phyloP scores from a whole-genome alignment of 73 alveolate species.

The Paramecium tetraurelia region DNA sequence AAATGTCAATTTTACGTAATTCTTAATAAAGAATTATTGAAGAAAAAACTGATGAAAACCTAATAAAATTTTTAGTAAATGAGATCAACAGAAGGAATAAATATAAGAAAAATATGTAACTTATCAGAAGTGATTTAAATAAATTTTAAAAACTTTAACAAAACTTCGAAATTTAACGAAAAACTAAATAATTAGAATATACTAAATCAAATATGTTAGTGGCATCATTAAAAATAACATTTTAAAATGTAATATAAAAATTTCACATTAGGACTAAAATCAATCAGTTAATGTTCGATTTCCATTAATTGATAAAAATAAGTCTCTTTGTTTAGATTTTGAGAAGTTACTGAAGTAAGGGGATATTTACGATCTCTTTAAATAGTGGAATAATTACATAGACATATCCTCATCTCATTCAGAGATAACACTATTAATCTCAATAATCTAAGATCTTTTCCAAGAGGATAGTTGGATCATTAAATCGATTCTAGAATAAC shows the following conservation, averaged over 20 bases:
- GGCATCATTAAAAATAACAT: background rate
- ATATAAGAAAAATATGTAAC: background rate
- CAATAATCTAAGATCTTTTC: background rate
- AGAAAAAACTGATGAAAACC: constrained; percentile 8
- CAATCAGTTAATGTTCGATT: background rate
- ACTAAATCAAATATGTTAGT: background rate
- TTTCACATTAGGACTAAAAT: background rate
- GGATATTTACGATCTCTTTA: background rate
- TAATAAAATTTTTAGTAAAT: background rate
- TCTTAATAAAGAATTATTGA: constrained; percentile 11
- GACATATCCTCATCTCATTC: background rate
- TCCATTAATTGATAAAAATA: background rate
- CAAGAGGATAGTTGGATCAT: background rate
- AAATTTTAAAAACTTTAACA: background rate
- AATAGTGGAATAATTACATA: background rate
- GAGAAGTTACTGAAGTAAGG: constrained; percentile 1
- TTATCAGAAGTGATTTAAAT: background rate
- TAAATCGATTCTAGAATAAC: background rate
- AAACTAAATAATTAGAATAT: background rate
- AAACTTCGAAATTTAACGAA: background rate
- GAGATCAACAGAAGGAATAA: background rate
- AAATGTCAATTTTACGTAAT: constrained; percentile 30
- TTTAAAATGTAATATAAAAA: background rate
- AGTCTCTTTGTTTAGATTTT: background rate
- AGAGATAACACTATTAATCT: background rate